Evolutionary conservation across 176 grass and related monocot genomes (phyloP), one percentile per base, ranked within the genome.

Genomic region (Pontederia paniculata): DNA sequence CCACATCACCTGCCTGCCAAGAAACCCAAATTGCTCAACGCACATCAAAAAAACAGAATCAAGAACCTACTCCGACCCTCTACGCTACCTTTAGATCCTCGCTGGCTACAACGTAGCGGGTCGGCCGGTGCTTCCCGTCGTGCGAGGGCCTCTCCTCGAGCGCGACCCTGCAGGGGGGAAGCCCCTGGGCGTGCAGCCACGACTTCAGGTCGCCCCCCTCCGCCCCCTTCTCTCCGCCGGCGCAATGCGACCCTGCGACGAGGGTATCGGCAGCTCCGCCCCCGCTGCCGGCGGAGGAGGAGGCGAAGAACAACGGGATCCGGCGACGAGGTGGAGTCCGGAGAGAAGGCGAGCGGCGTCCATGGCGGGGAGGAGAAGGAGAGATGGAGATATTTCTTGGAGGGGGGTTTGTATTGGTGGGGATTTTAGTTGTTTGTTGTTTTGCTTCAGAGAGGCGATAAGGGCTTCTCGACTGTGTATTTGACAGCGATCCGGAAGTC

Each of bases 1-100:
- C 93, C 47, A 88, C 80, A 88, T 98, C 93, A 44, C 86, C 86
- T 8, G 62, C 83, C 93, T 98, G 83, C 42, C 4, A 59, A 43
- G 8, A 37, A 74, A 66, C 50, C 41, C 28, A 43, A 51, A 43
- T 53, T 13, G 23, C 21, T 17, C 17, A 23, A 23, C 19, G 3
- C 41, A 23, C 42, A 19, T 47, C 7, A 52, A 70, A 23, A 2
- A 10, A 78, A 70, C 63, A 47, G 59, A 17, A 60, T 73, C 16
- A 13, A 48, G 37, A 58, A n/a, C 28, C 28, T 37, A 37, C 28
- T 37, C 28, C 28, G 25, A 50, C 8, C 9, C 11, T 16, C 0
- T n/a, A 45, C 23, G 41, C 8, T 41, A 88, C 86, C 91, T 97
- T 57, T 56, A 98, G 86, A 71, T 80, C 77, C 50, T 84, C 80